phyloP scores from a whole-genome alignment of 2,329 filamentous ascomycete genomes.

The Diaporthe citriasiana region DNA sequence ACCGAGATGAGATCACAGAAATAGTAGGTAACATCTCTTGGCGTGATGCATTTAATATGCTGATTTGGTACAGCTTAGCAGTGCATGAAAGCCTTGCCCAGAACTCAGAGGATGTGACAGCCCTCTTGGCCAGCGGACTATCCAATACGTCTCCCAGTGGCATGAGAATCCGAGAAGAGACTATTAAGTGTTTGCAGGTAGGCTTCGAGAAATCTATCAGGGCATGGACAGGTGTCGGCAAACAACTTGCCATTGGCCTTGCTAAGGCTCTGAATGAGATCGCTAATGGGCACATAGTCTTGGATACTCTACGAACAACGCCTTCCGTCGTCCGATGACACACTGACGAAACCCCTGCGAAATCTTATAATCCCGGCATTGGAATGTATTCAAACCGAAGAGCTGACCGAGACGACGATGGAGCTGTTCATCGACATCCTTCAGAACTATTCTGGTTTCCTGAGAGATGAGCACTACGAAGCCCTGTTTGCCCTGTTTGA shows the following conservation, averaged over 20 bases:
- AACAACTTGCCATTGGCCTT: neutral
- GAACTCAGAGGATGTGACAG: slow-evolving; percentile 57
- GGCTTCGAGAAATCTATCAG: neutral
- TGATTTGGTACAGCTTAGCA: slow-evolving; percentile 50
- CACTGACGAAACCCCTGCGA: slow-evolving; percentile 71
- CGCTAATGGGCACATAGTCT: slow-evolving; percentile 60
- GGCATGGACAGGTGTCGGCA: neutral
- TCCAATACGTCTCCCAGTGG: slow-evolving; percentile 45
- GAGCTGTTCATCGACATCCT: slow-evolving; percentile 77
- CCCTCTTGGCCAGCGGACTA: slow-evolving; percentile 58
- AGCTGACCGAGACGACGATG: slow-evolving; percentile 71
- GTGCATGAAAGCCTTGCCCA: slow-evolving; percentile 57
- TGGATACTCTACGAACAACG: slow-evolving; percentile 83
- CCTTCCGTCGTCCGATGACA: slow-evolving; percentile 68
- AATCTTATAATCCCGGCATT: slow-evolving; percentile 72
- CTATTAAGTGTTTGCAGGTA: slow-evolving; percentile 74
- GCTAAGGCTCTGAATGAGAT: neutral
- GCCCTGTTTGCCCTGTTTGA: slow-evolving; percentile 72
- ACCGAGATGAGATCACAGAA: slow-evolving; percentile 73
- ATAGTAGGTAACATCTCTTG: slow-evolving; percentile 58
- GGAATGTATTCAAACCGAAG: slow-evolving; percentile 69
- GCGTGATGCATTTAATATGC: slow-evolving; percentile 48
- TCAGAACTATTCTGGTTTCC: slow-evolving; percentile 74
- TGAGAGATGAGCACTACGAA: slow-evolving; percentile 70
- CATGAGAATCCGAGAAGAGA: slow-evolving; percentile 63